Evolutionary conservation across 345 rosid genomes (phyloP), one percentile per base, ranked within the genome.

Genomic region (Eucalyptus globulus): DNA sequence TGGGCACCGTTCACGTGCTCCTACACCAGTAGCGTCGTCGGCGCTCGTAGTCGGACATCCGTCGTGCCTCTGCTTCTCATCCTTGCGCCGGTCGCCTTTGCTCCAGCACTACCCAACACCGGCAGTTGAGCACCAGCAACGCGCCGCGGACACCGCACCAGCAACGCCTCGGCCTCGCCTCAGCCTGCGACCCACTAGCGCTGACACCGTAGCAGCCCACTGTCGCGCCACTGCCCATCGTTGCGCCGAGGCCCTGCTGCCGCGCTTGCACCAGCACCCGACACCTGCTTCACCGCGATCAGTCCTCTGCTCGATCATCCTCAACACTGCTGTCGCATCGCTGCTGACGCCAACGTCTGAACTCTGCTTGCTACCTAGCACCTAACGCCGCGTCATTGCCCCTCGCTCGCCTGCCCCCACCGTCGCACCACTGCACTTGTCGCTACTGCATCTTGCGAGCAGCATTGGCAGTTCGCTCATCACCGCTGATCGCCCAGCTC

Each of bases 191-290:
- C 49, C 49, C 49, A 47, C 49, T 47, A 47, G 49, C 5, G 5
- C 2, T 4, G 5, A 47, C 49, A 47, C 0, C 0, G 49, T 47
- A 47, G 49, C 0, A 47, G 49, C 49, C 14, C 5, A 47, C 0
- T 0, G 49, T 0, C 49, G 14, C 5, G 13, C 49, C 14, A 47
- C 1, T 47, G 49, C 49, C 49, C 49, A 47, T 47, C 14, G 14
- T 0, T 47, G 1, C 14, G 0, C 14, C 0, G 2, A 47, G 49
- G 49, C 14, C 14, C 1, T 11, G 49, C 1, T 11, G 49, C 0
- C 2, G 49, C 0, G 5, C 49, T 47, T 47, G 5, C 49, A 47
- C 49, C 49, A 47, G 5, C 49, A 47, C 49, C 0, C 49, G 49
- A 47, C 14, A 5, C 49, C 14, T 47, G 14, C 49, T 47, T 47